Conservation (phyloP, 208 protist genomes). For the Giardia muris region DNA sequence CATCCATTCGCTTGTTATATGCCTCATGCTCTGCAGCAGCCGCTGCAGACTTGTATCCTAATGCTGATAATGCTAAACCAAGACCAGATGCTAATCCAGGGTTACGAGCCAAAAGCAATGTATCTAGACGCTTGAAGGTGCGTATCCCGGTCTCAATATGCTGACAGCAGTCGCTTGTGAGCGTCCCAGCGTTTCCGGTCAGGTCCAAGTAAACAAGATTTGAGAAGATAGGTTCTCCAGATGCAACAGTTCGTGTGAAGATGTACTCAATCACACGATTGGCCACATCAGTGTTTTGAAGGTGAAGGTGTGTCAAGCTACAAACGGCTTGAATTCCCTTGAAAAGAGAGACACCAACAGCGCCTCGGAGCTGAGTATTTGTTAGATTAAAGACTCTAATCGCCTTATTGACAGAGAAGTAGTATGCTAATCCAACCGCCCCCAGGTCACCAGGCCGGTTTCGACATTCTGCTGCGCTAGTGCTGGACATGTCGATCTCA, state of each 20-base stretch:
- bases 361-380: not conserved
- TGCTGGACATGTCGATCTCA: not conserved
- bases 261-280: not conserved
- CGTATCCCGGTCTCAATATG: not conserved
- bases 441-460: not conserved
- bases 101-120: not conserved
- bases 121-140: not conserved
- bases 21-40: not conserved
- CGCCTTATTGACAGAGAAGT: not conserved
- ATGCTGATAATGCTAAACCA: not conserved
- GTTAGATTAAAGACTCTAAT: not conserved
- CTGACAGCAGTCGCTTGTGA: not conserved
- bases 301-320: not conserved
- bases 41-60: not conserved
- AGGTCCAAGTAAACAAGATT: not conserved
- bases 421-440: not conserved
- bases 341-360: not conserved
- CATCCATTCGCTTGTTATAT: not conserved
- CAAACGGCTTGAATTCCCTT: not conserved
- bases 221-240: not conserved
- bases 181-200: not conserved
- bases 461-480: not conserved
- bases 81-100: not conserved
- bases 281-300: not conserved
- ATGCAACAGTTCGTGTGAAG: not conserved